A percentile compares a stretch with the other conserved stretches of the same genome.
These are phyloP conservation scores for Pneumocystis carinii DNA, from an alignment of 1,139 yeast genomes.

Conservation along the genomic window DNA sequence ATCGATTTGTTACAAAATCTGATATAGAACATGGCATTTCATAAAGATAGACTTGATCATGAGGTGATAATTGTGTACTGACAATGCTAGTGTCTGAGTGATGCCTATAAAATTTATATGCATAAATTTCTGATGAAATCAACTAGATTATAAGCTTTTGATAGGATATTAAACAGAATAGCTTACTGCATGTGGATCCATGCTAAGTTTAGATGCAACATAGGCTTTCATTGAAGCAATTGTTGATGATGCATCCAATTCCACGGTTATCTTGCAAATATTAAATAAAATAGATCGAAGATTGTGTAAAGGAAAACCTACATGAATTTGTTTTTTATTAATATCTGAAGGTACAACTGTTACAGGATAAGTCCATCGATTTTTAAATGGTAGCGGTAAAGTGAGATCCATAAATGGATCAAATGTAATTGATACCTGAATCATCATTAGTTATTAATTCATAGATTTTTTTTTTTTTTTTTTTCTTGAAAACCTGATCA, in stretches of 20 bases:
- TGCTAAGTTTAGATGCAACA: slow-evolving; percentile 37
- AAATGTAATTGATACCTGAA: slow-evolving; percentile 26
- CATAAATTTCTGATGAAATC: slow-evolving; percentile 57
- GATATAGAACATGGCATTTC: slow-evolving; percentile 36
- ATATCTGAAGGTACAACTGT: slow-evolving; percentile 44
- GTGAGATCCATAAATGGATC: slow-evolving; percentile 91
- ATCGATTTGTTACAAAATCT: slow-evolving; percentile 1
- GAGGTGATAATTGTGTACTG: slow-evolving; percentile 46
- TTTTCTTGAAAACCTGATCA: slow-evolving; percentile 42
- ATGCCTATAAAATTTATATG: slow-evolving; percentile 51
- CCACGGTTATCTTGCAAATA: slow-evolving; percentile 31
- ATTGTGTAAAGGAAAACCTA: background rate
- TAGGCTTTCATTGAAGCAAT: slow-evolving; percentile 50
- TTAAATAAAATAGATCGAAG: background rate
- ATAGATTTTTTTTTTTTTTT: slow-evolving; percentile 52
- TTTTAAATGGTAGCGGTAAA: slow-evolving; percentile 67
- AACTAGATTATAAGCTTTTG: slow-evolving; percentile 24
- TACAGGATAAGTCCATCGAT: slow-evolving; percentile 57
- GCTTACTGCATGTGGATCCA: slow-evolving; percentile 23
- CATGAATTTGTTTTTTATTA: slow-evolving; percentile 26
- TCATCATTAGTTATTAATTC: background rate
- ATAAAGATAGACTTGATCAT: slow-evolving; percentile 54
- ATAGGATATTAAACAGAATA: slow-evolving; percentile 7
- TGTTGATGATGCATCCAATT: slow-evolving; percentile 50
- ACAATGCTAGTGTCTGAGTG: slow-evolving; percentile 52